phyloP scores from a whole-genome alignment of 495 filamentous ascomycete species.

The Usnea hakonensis region DNA sequence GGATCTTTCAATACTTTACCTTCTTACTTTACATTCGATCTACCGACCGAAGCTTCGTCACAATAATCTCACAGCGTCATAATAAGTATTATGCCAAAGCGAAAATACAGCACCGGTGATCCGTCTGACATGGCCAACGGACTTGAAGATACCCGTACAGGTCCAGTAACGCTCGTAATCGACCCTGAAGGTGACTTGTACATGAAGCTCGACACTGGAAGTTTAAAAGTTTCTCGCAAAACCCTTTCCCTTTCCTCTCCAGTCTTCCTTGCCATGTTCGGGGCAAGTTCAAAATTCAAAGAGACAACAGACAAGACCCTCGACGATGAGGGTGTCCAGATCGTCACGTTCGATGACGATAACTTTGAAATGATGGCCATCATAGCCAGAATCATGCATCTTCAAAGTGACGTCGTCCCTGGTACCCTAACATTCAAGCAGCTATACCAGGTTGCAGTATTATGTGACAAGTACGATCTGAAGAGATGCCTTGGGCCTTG shows the following conservation, averaged over 20 bases:
- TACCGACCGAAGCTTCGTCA: neutral
- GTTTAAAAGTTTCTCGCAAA: neutral
- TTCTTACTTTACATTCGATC: neutral
- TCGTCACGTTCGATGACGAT: constrained; percentile 3
- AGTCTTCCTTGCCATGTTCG: neutral
- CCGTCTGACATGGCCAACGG: neutral
- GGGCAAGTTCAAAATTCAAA: neutral
- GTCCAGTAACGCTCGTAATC: neutral
- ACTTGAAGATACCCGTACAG: neutral
- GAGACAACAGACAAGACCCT: neutral
- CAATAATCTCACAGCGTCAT: neutral
- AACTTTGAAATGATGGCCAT: constrained; percentile 1
- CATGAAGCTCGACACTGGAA: neutral
- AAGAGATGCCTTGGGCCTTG: constrained; percentile 6
- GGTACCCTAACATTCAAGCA: neutral
- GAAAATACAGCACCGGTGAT: neutral
- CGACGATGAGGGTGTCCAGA: neutral
- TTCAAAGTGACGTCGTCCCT: constrained; percentile 4
- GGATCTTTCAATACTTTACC: neutral
- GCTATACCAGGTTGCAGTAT: neutral
- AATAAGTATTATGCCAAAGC: neutral
- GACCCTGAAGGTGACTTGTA: constrained; percentile 5
- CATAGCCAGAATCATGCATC: constrained; percentile 1
- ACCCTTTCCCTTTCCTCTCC: neutral
- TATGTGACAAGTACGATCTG: constrained; percentile 13